Evolutionary conservation across 2,329 filamentous ascomycete species (phyloP).

Genomic region (Grosmannia huntii): DNA sequence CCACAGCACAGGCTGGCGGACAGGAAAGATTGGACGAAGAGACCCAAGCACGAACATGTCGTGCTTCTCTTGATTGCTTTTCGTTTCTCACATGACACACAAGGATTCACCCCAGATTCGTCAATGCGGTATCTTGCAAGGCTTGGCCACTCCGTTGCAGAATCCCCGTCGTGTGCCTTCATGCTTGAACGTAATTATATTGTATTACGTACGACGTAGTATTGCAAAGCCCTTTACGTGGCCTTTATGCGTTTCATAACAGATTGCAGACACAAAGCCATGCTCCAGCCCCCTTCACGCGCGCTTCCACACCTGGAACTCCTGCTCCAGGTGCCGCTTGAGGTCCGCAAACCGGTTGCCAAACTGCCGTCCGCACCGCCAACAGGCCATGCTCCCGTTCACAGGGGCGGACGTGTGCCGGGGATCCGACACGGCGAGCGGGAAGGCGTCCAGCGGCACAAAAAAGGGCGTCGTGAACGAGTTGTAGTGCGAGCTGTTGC

Average conservation of each 20-base stretch:
- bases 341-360: slow-evolving; percentile 59
- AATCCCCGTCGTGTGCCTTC: neutral
- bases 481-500: slow-evolving; percentile 81
- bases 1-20: no score
- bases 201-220: no score
- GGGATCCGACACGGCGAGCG: slow-evolving; percentile 52
- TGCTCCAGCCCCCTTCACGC: slow-evolving; percentile 16
- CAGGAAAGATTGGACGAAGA: neutral
- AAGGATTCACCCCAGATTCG: neutral
- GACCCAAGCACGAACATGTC: neutral
- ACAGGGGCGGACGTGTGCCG: slow-evolving; percentile 21
- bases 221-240: no score
- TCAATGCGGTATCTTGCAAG: no score
- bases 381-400: slow-evolving; percentile 56
- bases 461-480: slow-evolving; percentile 83
- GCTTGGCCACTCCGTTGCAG: neutral
- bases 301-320: slow-evolving; percentile 40
- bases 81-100: neutral
- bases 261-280: no score
- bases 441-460: slow-evolving; percentile 66
- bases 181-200: no score
- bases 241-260: no score
- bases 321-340: slow-evolving; percentile 55
- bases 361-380: slow-evolving; percentile 69
- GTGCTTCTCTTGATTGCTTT: neutral